Conservation (phyloP, 2,329 filamentous ascomycete genomes). For the Diaporthe velutina region DNA sequence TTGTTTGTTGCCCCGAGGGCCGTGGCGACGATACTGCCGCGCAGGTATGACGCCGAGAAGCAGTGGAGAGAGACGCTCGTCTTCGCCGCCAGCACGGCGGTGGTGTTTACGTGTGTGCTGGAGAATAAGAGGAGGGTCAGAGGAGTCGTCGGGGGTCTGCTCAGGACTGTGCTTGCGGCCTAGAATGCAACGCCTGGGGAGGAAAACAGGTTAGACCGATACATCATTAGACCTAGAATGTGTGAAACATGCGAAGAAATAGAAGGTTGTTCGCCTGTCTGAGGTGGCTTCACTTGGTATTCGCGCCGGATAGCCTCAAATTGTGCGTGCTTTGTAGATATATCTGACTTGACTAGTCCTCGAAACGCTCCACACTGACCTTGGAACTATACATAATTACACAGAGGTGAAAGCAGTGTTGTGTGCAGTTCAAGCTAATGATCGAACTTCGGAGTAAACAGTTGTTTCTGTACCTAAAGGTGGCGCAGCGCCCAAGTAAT, state of each 20-base stretch:
- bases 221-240: background rate
- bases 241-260: background rate
- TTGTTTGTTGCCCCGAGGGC: constrained; percentile 87
- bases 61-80: constrained; percentile 76
- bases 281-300: background rate
- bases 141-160: constrained; percentile 75
- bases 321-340: background rate
- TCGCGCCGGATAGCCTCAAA: background rate
- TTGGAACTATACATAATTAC: background rate
- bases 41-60: constrained; percentile 72
- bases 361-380: background rate
- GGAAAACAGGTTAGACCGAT: background rate
- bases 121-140: constrained; percentile 75
- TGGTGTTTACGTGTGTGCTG: constrained; percentile 76
- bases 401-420: too few relatives aligned
- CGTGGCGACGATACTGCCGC: constrained; percentile 79
- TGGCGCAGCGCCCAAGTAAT: constrained; percentile 6
- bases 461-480: background rate
- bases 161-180: constrained; percentile 62
- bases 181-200: constrained; percentile 24
- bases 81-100: constrained; percentile 76
- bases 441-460: background rate
- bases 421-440: background rate
- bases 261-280: background rate
- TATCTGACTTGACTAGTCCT: background rate